Evolutionary conservation across 371 early-diverging fungal genomes (phyloP), one percentile per base, ranked within the genome.

Genomic region (Mortierella sp.): DNA sequence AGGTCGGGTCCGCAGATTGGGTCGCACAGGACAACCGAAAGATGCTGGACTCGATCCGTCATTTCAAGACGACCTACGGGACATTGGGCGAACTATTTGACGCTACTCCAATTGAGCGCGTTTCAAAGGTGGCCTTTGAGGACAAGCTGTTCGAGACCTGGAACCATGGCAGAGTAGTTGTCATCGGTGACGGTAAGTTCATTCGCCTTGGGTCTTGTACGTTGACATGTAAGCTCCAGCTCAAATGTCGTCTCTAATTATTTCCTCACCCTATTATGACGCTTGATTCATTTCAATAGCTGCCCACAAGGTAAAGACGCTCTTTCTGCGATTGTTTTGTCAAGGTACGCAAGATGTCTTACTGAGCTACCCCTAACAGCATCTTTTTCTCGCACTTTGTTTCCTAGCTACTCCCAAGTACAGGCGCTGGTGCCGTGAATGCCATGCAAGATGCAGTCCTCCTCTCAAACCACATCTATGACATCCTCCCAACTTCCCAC

Each of bases 131-230:
- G 10, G 69, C 67, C 31, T 28, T 82, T 19, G 82, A 78, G 44
- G 82, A 78, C 34, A 78, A 67, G 44, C 6, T 78, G 5, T 82
- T 57, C 48, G 78, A 78, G 54, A 82, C 82, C n/a, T 82, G 82
- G 82, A 34, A 76, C 46, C 48, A 72, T 70, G 67, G 69, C 1
- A 73, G 82, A 19, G 72, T 70, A 0, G 82, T 81, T 2, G 55
- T 81, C 5, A 69, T 81, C 6, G 82, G 82, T 34, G 82, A 81
- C 64, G 82, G 75, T 71, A 74, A 10, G 74, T 57, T n/a, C n/a
- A n/a, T n/a, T n/a, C n/a, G n/a, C n/a, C n/a, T n/a, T n/a, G n/a
- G n/a, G n/a, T n/a, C n/a, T n/a, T n/a, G n/a, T n/a, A n/a, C n/a
- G n/a, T n/a, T n/a, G n/a, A n/a, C n/a, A n/a, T n/a, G n/a, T n/a